A percentile compares a stretch with the other conserved stretches of the same genome.
Evolutionary conservation across 345 rosid genomes (phyloP).

Genomic region (Reutealis trisperma): DNA sequence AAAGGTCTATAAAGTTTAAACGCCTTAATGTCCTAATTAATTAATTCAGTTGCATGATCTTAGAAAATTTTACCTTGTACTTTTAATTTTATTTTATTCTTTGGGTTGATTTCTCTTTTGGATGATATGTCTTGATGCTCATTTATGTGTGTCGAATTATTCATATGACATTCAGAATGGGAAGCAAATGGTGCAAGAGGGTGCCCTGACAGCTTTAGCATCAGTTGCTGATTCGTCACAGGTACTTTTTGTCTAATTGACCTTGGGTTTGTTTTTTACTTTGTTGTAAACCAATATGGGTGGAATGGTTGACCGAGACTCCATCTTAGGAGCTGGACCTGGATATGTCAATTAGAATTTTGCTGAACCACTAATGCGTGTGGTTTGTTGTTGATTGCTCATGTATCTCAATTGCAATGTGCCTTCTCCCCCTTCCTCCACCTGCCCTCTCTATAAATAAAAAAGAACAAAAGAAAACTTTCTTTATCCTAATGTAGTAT

Average conservation of each 20-base stretch:
- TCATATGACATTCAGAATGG: constrained; percentile 55
- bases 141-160: constrained; percentile 10
- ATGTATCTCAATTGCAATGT: not conserved
- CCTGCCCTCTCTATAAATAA: not conserved
- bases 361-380: not conserved
- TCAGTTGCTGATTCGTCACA: constrained; percentile 98
- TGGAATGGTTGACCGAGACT: not conserved
- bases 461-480: not conserved
- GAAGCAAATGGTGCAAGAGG: constrained; percentile 99
- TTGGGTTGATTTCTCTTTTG: not conserved
- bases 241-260: constrained; percentile 39
- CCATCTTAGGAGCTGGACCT: not conserved
- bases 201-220: constrained; percentile 95
- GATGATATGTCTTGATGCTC: not conserved
- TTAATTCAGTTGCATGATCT: not conserved
- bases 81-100: not conserved
- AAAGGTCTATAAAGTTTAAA: not conserved
- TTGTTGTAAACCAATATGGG: not conserved
- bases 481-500: constrained; percentile 7
- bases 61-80: not conserved
- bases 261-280: not conserved
- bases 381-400: no score
- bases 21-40: not conserved
- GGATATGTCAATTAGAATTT: not conserved
- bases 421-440: no score